Evolutionary conservation across 345 rosid species (phyloP).

Genomic region (Euclidium syriacum): DNA sequence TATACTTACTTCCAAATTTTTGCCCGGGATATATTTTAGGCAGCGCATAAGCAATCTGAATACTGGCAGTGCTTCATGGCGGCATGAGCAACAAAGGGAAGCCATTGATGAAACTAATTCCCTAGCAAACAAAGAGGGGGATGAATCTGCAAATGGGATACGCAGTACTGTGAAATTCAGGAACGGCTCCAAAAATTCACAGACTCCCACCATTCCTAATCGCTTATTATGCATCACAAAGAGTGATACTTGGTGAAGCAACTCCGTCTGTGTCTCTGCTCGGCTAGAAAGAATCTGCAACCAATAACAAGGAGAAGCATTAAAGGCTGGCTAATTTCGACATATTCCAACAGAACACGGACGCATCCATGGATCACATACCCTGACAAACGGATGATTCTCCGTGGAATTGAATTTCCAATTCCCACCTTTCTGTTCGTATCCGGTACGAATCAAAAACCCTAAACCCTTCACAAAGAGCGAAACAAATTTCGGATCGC

Average conservation of each 20-base stretch:
- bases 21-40: conserved; percentile 46
- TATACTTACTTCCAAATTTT: conserved; percentile 46
- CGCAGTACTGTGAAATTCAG: conserved; percentile 50
- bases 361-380: conserved; percentile 15
- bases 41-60: conserved; percentile 55
- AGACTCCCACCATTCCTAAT: conserved; percentile 55
- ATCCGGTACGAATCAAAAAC: conserved; percentile 53
- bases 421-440: conserved; percentile 37
- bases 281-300: conserved; percentile 67
- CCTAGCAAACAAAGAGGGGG: conserved; percentile 44
- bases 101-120: conserved; percentile 63
- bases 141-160: conserved; percentile 40
- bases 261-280: conserved; percentile 57
- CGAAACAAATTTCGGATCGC: conserved; percentile 44
- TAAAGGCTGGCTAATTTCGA: not conserved
- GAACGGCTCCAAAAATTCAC: conserved; percentile 75
- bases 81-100: conserved; percentile 66
- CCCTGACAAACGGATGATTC: conserved; percentile 83
- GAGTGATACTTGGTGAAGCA: conserved; percentile 61
- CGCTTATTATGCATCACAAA: conserved; percentile 46
- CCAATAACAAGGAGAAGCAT: conserved; percentile 4
- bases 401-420: conserved; percentile 50
- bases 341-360: not conserved
- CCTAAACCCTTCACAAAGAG: conserved; percentile 69
- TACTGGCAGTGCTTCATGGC: conserved; percentile 52